Evolutionary conservation across 2,329 filamentous ascomycete species (phyloP), one percentile per base, ranked within the genome.

Genomic region (Exophiala phaeomuriformis): DNA sequence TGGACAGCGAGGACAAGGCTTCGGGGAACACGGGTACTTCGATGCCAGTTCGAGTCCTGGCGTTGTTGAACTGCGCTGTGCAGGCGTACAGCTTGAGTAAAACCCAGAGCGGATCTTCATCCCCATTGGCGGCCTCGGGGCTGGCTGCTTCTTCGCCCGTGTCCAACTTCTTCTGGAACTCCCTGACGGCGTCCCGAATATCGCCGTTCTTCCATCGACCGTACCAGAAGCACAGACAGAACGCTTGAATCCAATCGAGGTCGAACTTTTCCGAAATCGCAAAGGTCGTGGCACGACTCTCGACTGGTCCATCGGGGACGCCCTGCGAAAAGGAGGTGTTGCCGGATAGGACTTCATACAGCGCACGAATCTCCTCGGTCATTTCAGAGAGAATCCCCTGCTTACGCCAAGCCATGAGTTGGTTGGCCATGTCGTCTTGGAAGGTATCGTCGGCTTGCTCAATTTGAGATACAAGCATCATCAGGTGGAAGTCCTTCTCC

Each of bases 221-320:
- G 68, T 95, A 98, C 87, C 90, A 97, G 1, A 98, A 76, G 41
- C 90, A 83, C 47, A 98, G 77, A 7, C 88, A 91, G 68, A 98
- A 95, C 0, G 90, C 85, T 66, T 95, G 90, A 68, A 88, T 84
- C 93, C 93, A 98, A 67, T 94, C 87, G 35, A 98, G 76, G 3
- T 82, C 82, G 67, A 96, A 98, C 44, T 84, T 84, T 63, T 86
- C 80, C 1, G 89, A 87, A 60, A 98, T 87, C 50, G 83, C 78
- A 66, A 98, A 95, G 0, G 85, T 85, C 9, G 84, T 79, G 37
- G 85, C 79, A 42, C 86, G 84, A 69, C 97, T 88, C 68, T 97
- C 93, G 5, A 85, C 72, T 1, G 87, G 81, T 4, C 80, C 83
- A 60, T 82, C 85, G 1, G 68, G 65, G 65, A 86, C 84, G 7